phyloP scores from a whole-genome alignment of 176 grass and related monocot species.

The Saccharum officinarum region DNA sequence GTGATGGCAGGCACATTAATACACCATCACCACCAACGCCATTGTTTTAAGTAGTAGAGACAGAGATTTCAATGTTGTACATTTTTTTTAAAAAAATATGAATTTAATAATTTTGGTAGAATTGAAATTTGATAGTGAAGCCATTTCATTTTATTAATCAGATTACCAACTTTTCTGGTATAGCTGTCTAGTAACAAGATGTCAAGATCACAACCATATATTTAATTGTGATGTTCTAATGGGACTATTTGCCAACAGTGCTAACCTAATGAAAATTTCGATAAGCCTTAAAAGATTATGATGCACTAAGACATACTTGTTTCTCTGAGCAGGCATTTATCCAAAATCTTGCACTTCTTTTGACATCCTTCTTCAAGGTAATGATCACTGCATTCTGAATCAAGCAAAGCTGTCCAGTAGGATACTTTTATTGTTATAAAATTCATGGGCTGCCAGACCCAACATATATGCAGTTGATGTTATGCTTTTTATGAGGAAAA shows the following conservation, averaged over 20 bases:
- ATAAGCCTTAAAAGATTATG: not conserved
- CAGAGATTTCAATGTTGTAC: not conserved
- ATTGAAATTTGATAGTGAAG: not conserved
- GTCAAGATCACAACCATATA: not conserved
- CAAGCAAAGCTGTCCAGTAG: not conserved
- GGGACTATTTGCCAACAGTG: not conserved
- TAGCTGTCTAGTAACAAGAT: not conserved
- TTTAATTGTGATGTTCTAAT: not conserved
- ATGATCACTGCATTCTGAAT: not conserved
- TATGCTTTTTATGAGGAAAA: not conserved
- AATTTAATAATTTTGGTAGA: not conserved
- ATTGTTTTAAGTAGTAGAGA: not conserved
- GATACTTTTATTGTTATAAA: not conserved
- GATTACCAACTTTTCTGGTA: not conserved
- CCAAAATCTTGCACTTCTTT: slow-evolving; percentile 13
- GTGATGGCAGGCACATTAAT: not conserved
- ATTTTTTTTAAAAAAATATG: too few species aligned
- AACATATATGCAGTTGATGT: not conserved
- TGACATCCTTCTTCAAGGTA: slow-evolving; percentile 26
- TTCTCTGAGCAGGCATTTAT: slow-evolving; percentile 23
- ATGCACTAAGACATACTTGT: slow-evolving; percentile 15
- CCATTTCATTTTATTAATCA: not conserved
- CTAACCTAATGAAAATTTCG: not conserved
- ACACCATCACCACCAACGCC: not conserved
- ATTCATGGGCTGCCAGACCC: not conserved